Conservation (phyloP, 2,329 filamentous ascomycete genomes). For the Fusarium newnesense region DNA sequence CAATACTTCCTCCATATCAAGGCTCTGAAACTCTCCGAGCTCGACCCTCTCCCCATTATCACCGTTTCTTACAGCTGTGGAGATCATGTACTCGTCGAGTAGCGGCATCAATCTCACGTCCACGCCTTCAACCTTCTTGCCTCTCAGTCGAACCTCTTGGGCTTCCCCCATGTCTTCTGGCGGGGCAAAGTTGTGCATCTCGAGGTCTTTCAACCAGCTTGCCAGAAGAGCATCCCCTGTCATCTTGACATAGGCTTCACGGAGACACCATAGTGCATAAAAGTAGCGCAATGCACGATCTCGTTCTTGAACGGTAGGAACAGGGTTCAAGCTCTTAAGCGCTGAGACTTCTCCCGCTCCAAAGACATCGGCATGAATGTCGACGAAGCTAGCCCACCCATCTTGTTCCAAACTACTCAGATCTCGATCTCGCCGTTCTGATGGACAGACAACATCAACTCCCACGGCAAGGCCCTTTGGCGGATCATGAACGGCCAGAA, state of each 20-base stretch:
- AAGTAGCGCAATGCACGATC: slow-evolving; percentile 75
- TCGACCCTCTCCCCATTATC: slow-evolving; percentile 52
- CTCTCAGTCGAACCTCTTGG: slow-evolving; percentile 48
- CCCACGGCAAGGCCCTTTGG: slow-evolving; percentile 63
- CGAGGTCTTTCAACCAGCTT: slow-evolving; percentile 75
- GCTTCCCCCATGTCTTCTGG: slow-evolving; percentile 52
- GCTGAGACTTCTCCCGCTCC: slow-evolving; percentile 68
- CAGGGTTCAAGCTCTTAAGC: slow-evolving; percentile 61
- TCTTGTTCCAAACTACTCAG: slow-evolving; percentile 63
- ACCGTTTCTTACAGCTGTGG: slow-evolving; percentile 59
- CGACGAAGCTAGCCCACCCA: slow-evolving; percentile 75
- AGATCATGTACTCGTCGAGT: slow-evolving; percentile 65
- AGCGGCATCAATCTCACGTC: slow-evolving; percentile 52
- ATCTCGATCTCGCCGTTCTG: slow-evolving; percentile 74
- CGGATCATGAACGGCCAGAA: slow-evolving; percentile 64
- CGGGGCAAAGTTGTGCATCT: slow-evolving; percentile 72
- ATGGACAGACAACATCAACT: slow-evolving; percentile 79
- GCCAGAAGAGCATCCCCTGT: slow-evolving; percentile 82
- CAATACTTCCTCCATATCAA: slow-evolving; percentile 59
- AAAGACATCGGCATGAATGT: slow-evolving; percentile 78
- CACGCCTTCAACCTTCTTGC: slow-evolving; percentile 47
- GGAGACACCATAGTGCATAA: slow-evolving; percentile 81
- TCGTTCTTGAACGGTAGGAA: slow-evolving; percentile 37
- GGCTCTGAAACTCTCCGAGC: slow-evolving; percentile 54
- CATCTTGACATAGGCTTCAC: slow-evolving; percentile 86